Evolutionary conservation across 2,329 filamentous ascomycete genomes (phyloP).

Genomic region (Colletotrichum tabaci): DNA sequence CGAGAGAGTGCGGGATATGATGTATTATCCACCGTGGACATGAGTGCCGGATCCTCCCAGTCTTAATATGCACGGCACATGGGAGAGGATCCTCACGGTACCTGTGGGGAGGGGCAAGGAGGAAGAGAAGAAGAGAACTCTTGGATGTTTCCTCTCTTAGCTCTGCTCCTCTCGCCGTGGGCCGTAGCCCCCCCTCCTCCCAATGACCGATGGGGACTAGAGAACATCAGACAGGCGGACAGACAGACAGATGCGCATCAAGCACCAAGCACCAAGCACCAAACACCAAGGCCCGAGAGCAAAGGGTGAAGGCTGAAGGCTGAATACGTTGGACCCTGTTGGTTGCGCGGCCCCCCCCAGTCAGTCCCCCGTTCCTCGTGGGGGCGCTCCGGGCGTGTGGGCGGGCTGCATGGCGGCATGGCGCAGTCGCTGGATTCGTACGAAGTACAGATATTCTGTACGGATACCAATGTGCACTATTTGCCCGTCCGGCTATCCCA

Average conservation of each 20-base stretch:
- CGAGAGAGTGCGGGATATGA: slow-evolving; percentile 2
- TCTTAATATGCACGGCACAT: slow-evolving; percentile 35
- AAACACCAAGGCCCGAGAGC: slow-evolving; percentile 7
- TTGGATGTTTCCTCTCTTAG: slow-evolving; percentile 1
- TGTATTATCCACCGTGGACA: slow-evolving; percentile 8
- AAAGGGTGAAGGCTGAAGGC: slow-evolving; percentile 11
- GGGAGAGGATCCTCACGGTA: slow-evolving; percentile 32
- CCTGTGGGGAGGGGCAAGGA: slow-evolving; percentile 14
- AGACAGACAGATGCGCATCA: too few species aligned
- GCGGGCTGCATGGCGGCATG: slow-evolving; percentile 41
- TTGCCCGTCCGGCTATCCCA: too few species aligned
- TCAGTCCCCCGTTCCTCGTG: slow-evolving; percentile 22
- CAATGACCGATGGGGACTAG: too few species aligned
- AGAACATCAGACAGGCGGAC: too few species aligned
- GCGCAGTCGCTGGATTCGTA: slow-evolving; percentile 28
- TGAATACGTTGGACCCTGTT: slow-evolving; percentile 37
- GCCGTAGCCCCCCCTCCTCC: too few species aligned
- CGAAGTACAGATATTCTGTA: neutral
- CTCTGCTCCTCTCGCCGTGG: neutral
- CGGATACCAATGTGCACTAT: too few species aligned
- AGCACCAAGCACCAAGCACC: neutral
- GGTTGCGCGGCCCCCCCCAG: slow-evolving; percentile 36
- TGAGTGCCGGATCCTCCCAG: slow-evolving; percentile 35
- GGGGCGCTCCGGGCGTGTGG: slow-evolving; percentile 35
- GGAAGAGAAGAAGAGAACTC: slow-evolving; percentile 17